Evolutionary conservation across 345 rosid genomes (phyloP).

Genomic region (Hypericum perforatum): DNA sequence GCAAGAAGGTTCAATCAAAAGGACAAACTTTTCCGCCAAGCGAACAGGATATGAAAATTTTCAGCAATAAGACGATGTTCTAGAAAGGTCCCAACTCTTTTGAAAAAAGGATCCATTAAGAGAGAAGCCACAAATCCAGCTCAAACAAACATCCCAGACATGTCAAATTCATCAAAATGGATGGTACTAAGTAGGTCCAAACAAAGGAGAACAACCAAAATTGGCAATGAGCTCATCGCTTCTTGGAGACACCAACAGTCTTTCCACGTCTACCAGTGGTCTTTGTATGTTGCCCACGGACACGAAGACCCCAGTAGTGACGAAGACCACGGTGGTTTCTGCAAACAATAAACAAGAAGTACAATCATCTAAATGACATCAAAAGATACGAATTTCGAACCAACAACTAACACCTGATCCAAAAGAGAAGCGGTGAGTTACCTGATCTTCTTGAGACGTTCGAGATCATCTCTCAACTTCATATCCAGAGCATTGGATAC

Average conservation of each 20-base stretch:
- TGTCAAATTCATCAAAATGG: too few relatives aligned
- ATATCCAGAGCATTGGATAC: slow-evolving; percentile 87
- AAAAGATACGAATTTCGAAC: too few relatives aligned
- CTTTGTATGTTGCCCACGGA: slow-evolving; percentile 97
- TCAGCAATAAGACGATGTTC: too few relatives aligned
- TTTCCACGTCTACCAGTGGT: slow-evolving; percentile 91
- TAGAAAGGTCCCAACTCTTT: too few relatives aligned
- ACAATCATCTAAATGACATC: too few relatives aligned
- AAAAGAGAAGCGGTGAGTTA: slow-evolving; percentile 5
- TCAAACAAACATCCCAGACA: too few relatives aligned
- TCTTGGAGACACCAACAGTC: slow-evolving; percentile 94
- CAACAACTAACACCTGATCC: too few relatives aligned
- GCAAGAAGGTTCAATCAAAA: too few relatives aligned
- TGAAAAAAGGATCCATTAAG: too few relatives aligned
- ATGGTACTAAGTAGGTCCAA: background rate
- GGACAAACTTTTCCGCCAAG: too few relatives aligned
- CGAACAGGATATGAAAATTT: too few relatives aligned
- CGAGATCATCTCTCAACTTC: slow-evolving; percentile 95
- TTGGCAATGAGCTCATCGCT: slow-evolving; percentile 20
- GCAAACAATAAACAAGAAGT: slow-evolving; percentile 2
- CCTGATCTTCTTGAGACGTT: slow-evolving; percentile 89
- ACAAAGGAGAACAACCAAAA: background rate
- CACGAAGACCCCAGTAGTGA: slow-evolving; percentile 98
- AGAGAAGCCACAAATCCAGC: too few relatives aligned
- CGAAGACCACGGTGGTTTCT: slow-evolving; percentile 96